Evolutionary conservation across 257 asterid genomes (phyloP).

Genomic region (Solanum ossicruentum): DNA sequence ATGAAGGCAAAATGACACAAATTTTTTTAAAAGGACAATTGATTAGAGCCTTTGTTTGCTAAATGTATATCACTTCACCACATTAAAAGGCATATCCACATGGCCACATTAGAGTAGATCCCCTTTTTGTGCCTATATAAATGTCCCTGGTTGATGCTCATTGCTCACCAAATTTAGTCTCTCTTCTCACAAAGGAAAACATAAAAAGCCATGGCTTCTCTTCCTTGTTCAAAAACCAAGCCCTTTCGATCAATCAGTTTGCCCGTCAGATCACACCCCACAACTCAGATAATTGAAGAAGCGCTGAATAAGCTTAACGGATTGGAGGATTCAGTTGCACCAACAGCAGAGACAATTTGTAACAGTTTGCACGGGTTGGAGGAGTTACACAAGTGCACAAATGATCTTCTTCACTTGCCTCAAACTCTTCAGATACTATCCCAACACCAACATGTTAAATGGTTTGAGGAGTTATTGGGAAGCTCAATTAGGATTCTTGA

Average conservation of each 20-base stretch:
- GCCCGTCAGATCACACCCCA: conserved; percentile 7
- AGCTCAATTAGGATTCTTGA: conserved; percentile 11
- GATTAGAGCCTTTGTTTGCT: background rate
- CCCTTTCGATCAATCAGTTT: background rate
- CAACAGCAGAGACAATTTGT: background rate
- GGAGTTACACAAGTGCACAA: background rate
- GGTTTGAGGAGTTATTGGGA: conserved; percentile 9
- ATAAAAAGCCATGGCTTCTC: background rate
- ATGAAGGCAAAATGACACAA: background rate
- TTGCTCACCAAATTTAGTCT: background rate
- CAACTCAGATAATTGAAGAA: background rate
- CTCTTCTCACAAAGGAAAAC: background rate
- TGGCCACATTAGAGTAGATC: background rate
- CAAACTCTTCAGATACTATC: background rate
- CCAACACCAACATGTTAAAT: background rate
- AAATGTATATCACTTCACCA: background rate
- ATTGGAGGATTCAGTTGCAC: background rate
- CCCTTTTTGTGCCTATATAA: background rate
- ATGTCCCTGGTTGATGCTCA: background rate
- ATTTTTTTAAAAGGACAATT: background rate
- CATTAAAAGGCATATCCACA: background rate
- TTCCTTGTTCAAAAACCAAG: conserved; percentile 5
- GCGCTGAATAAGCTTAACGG: background rate
- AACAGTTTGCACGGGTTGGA: conserved; percentile 4
- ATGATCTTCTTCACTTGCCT: conserved; percentile 16